Conservation (phyloP, 768 basidiomycete genomes). For the Psilocybe sp. region DNA sequence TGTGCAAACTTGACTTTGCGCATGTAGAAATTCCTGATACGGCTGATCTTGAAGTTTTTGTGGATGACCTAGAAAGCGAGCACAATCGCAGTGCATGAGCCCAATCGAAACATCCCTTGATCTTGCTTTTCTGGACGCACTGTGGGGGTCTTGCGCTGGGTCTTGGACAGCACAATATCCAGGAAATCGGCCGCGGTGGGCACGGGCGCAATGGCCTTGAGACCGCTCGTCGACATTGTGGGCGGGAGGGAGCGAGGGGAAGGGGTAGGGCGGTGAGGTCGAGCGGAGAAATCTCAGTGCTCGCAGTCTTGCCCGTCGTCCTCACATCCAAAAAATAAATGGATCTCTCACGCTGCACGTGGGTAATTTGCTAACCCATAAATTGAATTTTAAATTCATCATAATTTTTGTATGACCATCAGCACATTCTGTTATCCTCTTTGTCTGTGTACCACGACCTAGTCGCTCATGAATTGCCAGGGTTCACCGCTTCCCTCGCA, state of each 20-base stretch:
- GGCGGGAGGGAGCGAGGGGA: not conserved
- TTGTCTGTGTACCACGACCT: too few relatives aligned
- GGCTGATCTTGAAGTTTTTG: constrained; percentile 99
- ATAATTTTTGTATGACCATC: too few relatives aligned
- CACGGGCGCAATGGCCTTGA: constrained; percentile 98
- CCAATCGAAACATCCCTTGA: not conserved
- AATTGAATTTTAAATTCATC: too few relatives aligned
- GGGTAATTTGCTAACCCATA: not conserved
- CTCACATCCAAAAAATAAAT: constrained; percentile 3
- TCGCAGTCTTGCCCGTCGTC: not conserved
- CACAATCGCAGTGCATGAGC: not conserved
- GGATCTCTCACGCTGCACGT: constrained; percentile 5
- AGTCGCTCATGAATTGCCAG: too few relatives aligned
- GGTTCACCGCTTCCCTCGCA: too few relatives aligned
- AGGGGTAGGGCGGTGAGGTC: constrained; percentile 1
- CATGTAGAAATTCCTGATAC: constrained; percentile 98
- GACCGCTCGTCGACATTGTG: constrained; percentile 77
- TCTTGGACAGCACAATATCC: constrained; percentile 91
- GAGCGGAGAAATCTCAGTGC: constrained; percentile 1
- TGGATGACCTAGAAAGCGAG: constrained; percentile 75
- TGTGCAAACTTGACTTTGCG: constrained; percentile 99
- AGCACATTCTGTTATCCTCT: too few relatives aligned
- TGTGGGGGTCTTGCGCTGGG: constrained; percentile 96
- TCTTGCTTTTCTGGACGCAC: constrained; percentile 35
- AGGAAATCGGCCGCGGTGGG: constrained; percentile 94